Evolutionary conservation across 2,329 filamentous ascomycete genomes (phyloP).

Genomic region (Pseudogymnoascus sp.): DNA sequence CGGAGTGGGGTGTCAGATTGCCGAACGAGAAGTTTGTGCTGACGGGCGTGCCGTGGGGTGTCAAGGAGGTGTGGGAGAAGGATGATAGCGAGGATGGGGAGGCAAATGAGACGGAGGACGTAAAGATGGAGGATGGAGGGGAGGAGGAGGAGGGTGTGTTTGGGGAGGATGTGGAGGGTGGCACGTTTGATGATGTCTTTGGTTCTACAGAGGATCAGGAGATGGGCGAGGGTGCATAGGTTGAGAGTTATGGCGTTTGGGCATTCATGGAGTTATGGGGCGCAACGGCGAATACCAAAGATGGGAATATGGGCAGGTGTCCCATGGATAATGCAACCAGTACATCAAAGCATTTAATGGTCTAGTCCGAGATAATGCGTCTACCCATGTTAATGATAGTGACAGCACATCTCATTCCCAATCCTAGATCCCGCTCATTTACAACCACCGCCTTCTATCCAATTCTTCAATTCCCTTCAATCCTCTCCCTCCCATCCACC

Average conservation of each 20-base stretch:
- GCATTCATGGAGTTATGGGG: not conserved
- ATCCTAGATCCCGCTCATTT: not conserved
- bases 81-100: conserved; percentile 36
- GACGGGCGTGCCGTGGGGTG: conserved; percentile 55
- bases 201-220: conserved; percentile 34
- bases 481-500: not conserved
- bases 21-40: conserved; percentile 62
- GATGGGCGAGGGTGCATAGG: conserved; percentile 31
- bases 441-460: not conserved
- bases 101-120: conserved; percentile 30
- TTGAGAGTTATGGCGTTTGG: conserved; percentile 9
- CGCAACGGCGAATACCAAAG: not conserved
- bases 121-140: conserved; percentile 30
- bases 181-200: conserved; percentile 33
- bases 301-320: not conserved
- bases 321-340: not conserved
- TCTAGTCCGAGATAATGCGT: not conserved
- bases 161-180: conserved; percentile 33
- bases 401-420: not conserved
- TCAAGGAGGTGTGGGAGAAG: conserved; percentile 50
- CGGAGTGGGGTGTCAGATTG: conserved; percentile 59
- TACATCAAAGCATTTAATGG: not conserved
- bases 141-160: conserved; percentile 31
- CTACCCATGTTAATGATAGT: not conserved
- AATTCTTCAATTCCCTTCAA: not conserved